phyloP scores from a whole-genome alignment of 495 filamentous ascomycete genomes.

The Annulohypoxylon bovei region DNA sequence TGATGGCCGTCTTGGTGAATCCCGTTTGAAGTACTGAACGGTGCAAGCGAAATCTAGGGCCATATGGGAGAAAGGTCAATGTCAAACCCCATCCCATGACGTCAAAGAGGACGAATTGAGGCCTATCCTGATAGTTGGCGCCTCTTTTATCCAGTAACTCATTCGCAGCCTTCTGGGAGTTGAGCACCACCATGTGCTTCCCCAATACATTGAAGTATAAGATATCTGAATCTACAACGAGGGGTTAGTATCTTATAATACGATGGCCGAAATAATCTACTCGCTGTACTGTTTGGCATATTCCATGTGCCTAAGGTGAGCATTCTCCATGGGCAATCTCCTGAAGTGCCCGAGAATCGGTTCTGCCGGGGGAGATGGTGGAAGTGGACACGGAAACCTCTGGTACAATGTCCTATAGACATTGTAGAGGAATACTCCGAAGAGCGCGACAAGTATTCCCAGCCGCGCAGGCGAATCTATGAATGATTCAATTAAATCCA shows the following conservation, averaged over 20 bases:
- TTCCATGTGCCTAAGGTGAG: slow-evolving; percentile 53
- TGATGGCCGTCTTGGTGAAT: slow-evolving; percentile 50
- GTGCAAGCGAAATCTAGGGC: slow-evolving; percentile 57
- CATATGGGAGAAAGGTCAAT: slow-evolving; percentile 60
- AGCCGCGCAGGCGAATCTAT: slow-evolving; percentile 17
- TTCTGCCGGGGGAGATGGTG: slow-evolving; percentile 52
- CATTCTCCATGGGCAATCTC: slow-evolving; percentile 50
- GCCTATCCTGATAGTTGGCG: slow-evolving; percentile 56
- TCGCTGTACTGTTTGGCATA: slow-evolving; percentile 53
- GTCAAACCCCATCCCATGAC: slow-evolving; percentile 59
- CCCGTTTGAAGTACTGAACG: slow-evolving; percentile 54
- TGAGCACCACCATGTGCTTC: slow-evolving; percentile 54
- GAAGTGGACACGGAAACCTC: slow-evolving; percentile 48
- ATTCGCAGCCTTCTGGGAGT: slow-evolving; percentile 51
- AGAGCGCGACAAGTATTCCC: background rate
- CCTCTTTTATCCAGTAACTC: slow-evolving; percentile 58
- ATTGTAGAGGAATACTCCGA: slow-evolving; percentile 16
- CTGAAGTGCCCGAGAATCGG: slow-evolving; percentile 55
- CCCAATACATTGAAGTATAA: slow-evolving; percentile 55
- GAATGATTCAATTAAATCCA: slow-evolving; percentile 26
- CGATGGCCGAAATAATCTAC: background rate
- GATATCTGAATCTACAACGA: slow-evolving; percentile 44
- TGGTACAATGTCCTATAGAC: slow-evolving; percentile 1
- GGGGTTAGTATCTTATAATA: slow-evolving; percentile 1
- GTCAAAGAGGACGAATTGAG: slow-evolving; percentile 61